These are phyloP conservation scores for Aspergillus tanneri DNA, from an alignment of 2,329 filamentous ascomycete species.

Conservation along the genomic window DNA sequence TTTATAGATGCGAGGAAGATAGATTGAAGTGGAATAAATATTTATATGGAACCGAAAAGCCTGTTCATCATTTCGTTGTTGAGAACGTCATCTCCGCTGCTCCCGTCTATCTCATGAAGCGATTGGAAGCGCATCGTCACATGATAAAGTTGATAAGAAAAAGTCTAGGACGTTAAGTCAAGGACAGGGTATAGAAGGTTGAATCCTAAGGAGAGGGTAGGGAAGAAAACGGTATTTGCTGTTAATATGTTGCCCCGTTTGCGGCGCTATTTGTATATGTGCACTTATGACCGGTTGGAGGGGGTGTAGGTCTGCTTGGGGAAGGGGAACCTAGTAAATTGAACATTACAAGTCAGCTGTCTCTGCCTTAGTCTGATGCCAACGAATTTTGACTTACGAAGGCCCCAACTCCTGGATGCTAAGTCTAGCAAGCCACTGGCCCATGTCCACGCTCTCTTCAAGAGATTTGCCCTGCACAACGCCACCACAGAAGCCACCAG, in stretches of 20 bases:
- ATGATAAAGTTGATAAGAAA: constrained; percentile 12
- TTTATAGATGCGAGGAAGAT: background rate
- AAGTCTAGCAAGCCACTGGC: constrained; percentile 91
- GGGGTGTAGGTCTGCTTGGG: constrained; percentile 74
- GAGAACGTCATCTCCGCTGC: constrained; percentile 31
- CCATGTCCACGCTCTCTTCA: constrained; percentile 78
- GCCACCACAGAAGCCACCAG: constrained; percentile 88
- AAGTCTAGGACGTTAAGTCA: constrained; percentile 32
- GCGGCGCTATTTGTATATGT: background rate
- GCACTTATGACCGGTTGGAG: constrained; percentile 35
- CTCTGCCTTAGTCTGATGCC: background rate
- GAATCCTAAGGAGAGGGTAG: constrained; percentile 37
- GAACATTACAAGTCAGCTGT: background rate
- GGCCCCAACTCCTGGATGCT: constrained; percentile 95
- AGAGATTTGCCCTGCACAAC: constrained; percentile 81
- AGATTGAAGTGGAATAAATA: constrained; percentile 8
- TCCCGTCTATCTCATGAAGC: constrained; percentile 18
- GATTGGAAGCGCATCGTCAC: constrained; percentile 13
- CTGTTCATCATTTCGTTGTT: constrained; percentile 35
- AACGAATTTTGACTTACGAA: constrained; percentile 65
- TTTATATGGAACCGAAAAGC: constrained; percentile 13
- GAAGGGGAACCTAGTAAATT: constrained; percentile 68
- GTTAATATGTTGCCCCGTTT: background rate
- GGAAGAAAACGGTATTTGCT: constrained; percentile 3
- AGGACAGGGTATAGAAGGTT: constrained; percentile 44